These are phyloP conservation scores for Botryosphaeria dothidea DNA, from an alignment of 2,329 filamentous ascomycete species.

Conservation along the genomic window DNA sequence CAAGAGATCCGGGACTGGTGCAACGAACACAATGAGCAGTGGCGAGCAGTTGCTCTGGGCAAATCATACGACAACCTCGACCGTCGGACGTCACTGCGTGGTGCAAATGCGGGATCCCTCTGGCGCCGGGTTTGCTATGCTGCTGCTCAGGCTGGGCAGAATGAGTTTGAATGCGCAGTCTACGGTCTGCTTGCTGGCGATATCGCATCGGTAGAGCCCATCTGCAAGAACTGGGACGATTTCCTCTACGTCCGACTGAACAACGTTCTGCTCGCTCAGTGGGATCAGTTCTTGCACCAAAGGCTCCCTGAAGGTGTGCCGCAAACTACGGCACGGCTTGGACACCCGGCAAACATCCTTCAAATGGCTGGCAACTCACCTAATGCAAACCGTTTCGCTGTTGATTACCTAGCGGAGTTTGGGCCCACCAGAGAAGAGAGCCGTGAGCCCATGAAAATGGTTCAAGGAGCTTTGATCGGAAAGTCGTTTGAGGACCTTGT, in stretches of 20 bases:
- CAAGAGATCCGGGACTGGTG: constrained; percentile 82
- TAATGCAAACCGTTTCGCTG: constrained; percentile 56
- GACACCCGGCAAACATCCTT: constrained; percentile 65
- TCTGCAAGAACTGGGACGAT: constrained; percentile 82
- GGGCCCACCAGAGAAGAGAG: constrained; percentile 60
- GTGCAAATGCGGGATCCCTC: constrained; percentile 48
- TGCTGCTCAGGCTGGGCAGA: constrained; percentile 67
- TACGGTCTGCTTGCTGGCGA: constrained; percentile 91
- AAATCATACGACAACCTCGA: constrained; percentile 58
- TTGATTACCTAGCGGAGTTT: constrained; percentile 61
- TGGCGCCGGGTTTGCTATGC: constrained; percentile 80
- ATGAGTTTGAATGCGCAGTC: constrained; percentile 82
- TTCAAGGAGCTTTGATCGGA: constrained; percentile 75
- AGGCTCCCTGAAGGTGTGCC: constrained; percentile 21
- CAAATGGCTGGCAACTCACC: constrained; percentile 61
- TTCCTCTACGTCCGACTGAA: constrained; percentile 87
- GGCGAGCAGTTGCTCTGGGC: constrained; percentile 83
- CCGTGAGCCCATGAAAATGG: constrained; percentile 66
- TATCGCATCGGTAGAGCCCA: constrained; percentile 71
- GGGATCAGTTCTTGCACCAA: constrained; percentile 67
- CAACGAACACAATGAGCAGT: constrained; percentile 79
- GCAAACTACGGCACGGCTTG: constrained; percentile 58
- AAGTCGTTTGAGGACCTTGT: constrained; percentile 52
- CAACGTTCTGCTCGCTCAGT: constrained; percentile 75
- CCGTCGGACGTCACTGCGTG: constrained; percentile 9